phyloP scores from a whole-genome alignment of 2,329 filamentous ascomycete genomes.

The Colletotrichum magnum region DNA sequence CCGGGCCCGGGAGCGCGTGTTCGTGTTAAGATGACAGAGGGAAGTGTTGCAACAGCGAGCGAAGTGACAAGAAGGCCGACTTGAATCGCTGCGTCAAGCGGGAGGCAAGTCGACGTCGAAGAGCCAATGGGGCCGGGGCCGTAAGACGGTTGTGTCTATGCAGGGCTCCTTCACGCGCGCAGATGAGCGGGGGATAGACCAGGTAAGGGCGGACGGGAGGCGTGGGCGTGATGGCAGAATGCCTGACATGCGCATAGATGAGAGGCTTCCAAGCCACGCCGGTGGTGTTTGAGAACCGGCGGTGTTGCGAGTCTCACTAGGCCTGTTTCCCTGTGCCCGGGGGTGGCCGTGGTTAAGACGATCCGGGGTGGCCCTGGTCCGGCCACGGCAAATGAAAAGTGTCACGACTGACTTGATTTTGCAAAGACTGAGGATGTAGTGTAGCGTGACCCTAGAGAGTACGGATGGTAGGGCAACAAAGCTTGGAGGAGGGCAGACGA shows the following conservation, averaged over 20 bases:
- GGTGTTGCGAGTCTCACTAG: slow-evolving; percentile 37
- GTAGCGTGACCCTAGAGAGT: slow-evolving; percentile 14
- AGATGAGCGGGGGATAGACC: background rate
- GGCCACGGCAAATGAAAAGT: slow-evolving; percentile 21
- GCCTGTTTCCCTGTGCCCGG: slow-evolving; percentile 37
- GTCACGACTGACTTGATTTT: slow-evolving; percentile 30
- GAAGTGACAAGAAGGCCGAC: background rate
- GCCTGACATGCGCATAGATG: slow-evolving; percentile 23
- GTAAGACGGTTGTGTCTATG: slow-evolving; percentile 9
- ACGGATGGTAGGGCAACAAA: no score
- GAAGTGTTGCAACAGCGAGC: background rate
- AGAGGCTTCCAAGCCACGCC: slow-evolving; percentile 41
- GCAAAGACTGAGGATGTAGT: slow-evolving; percentile 14
- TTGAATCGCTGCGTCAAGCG: background rate
- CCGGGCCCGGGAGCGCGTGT: slow-evolving; percentile 32
- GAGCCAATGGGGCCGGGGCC: background rate
- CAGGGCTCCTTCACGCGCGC: background rate
- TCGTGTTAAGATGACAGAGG: slow-evolving; percentile 33
- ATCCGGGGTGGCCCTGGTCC: slow-evolving; percentile 30
- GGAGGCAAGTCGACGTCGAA: background rate
- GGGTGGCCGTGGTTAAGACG: slow-evolving; percentile 34
- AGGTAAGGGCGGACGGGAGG: background rate
- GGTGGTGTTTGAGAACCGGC: slow-evolving; percentile 39
- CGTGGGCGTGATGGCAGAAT: slow-evolving; percentile 4
- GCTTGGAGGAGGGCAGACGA: no score